Evolutionary conservation across 257 asterid genomes (phyloP).

Genomic region (Petrea volubilis): DNA sequence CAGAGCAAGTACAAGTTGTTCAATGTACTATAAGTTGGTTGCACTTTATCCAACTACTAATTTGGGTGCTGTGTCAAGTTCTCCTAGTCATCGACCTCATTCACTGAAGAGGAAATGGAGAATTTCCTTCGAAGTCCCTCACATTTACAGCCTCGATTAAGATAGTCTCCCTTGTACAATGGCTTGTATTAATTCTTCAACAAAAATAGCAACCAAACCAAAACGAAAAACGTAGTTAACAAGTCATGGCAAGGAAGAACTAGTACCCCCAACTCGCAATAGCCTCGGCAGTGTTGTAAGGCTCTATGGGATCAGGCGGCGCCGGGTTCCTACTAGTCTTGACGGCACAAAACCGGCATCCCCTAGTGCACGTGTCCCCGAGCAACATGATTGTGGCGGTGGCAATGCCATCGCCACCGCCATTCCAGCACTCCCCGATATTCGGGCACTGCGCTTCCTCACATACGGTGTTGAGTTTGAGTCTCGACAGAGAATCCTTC

Average conservation of each 20-base stretch:
- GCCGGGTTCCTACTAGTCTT: constrained; percentile 90
- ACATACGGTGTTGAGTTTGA: constrained; percentile 87
- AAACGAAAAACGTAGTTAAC: neutral
- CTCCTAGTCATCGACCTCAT: neutral
- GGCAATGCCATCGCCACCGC: constrained; percentile 94
- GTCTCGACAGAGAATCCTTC: constrained; percentile 73
- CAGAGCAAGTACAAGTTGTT: neutral
- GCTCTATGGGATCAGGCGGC: constrained; percentile 99
- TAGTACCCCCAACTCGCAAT: constrained; percentile 94
- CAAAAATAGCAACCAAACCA: neutral
- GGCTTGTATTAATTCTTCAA: neutral
- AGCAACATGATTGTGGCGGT: constrained; percentile 96
- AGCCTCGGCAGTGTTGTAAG: constrained; percentile 85
- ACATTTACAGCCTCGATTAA: neutral
- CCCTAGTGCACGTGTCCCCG: constrained; percentile 96
- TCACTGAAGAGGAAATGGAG: neutral
- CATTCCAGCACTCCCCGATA: constrained; percentile 98
- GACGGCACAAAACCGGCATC: constrained; percentile 96
- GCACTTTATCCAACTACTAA: neutral
- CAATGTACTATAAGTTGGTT: neutral
- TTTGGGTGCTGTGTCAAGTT: neutral
- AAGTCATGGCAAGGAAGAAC: neutral
- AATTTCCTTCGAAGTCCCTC: neutral
- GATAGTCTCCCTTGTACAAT: neutral
- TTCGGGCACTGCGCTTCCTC: constrained; percentile 99